Evolutionary conservation across 306 rosid genomes (phyloP).

Genomic region (Bauhinia variegata): DNA sequence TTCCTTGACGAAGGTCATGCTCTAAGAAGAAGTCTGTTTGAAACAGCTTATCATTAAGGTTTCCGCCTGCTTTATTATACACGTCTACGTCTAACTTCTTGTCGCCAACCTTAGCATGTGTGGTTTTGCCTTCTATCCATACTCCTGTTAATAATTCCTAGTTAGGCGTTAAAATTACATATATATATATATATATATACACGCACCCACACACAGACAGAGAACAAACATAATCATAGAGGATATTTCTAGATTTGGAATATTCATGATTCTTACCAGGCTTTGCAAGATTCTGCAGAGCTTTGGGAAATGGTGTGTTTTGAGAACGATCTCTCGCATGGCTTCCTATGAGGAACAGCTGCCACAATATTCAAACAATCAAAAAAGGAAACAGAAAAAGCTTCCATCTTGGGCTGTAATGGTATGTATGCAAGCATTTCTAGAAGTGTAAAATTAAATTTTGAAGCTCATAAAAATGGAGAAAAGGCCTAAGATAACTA

Average conservation of each 20-base stretch:
- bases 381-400: too few relatives aligned
- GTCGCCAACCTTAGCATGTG: background rate
- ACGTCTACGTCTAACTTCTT: background rate
- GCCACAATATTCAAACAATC: background rate
- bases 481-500: background rate
- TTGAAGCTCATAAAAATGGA: background rate
- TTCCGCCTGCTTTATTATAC: background rate
- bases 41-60: background rate
- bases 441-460: background rate
- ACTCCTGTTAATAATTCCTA: background rate
- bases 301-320: slow-evolving; percentile 13
- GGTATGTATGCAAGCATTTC: background rate
- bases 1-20: slow-evolving; percentile 14
- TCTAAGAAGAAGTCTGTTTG: slow-evolving; percentile 11
- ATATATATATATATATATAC: background rate
- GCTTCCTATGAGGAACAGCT: background rate
- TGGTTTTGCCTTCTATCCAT: background rate
- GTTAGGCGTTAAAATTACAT: background rate
- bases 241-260: background rate
- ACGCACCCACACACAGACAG: too few relatives aligned
- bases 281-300: background rate
- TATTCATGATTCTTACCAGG: background rate
- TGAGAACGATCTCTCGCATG: too few relatives aligned
- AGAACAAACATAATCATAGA: too few relatives aligned
- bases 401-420: background rate